phyloP scores from a whole-genome alignment of 176 grass and related monocot species.

The Bonia amplexicaulis region DNA sequence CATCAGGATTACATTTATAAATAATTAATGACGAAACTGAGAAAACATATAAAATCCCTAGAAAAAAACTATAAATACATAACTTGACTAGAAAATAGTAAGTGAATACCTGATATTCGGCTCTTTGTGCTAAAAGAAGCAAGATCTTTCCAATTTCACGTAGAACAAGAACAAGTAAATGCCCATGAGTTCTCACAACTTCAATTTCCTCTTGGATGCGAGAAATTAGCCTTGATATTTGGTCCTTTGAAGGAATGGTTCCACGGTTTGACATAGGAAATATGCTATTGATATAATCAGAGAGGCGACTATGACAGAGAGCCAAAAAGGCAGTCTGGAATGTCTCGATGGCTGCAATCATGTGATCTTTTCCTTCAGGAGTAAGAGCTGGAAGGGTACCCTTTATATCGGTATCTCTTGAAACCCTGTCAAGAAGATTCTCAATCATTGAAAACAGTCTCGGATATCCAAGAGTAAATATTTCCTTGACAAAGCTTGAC shows the following conservation, averaged over 20 bases:
- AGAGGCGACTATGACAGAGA: constrained; percentile 80
- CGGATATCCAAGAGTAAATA: constrained; percentile 94
- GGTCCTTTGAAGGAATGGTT: constrained; percentile 94
- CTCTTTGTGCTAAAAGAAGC: constrained; percentile 76
- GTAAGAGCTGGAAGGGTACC: constrained; percentile 79
- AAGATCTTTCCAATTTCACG: constrained; percentile 85
- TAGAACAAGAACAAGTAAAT: constrained; percentile 76
- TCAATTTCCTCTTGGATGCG: constrained; percentile 97
- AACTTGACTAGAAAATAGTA: constrained; percentile 9
- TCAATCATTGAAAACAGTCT: constrained; percentile 88
- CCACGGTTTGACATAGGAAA: constrained; percentile 83
- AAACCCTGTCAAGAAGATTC: constrained; percentile 93
- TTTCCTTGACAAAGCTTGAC: constrained; percentile 98
- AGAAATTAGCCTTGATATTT: constrained; percentile 90
- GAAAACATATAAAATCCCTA: background rate
- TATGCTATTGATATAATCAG: constrained; percentile 94
- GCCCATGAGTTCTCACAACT: constrained; percentile 90
- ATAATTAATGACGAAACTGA: background rate
- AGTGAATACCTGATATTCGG: constrained; percentile 86
- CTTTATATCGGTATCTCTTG: constrained; percentile 85
- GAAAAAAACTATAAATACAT: constrained; percentile 9
- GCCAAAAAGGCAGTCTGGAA: constrained; percentile 84
- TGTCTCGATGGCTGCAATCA: constrained; percentile 77
- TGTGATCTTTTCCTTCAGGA: constrained; percentile 70
- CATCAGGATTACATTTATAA: background rate